Percentiles rank a stretch among this genome's conserved stretches.
Conservation (phyloP, 306 rosid genomes). For the Carpinus viminea region DNA sequence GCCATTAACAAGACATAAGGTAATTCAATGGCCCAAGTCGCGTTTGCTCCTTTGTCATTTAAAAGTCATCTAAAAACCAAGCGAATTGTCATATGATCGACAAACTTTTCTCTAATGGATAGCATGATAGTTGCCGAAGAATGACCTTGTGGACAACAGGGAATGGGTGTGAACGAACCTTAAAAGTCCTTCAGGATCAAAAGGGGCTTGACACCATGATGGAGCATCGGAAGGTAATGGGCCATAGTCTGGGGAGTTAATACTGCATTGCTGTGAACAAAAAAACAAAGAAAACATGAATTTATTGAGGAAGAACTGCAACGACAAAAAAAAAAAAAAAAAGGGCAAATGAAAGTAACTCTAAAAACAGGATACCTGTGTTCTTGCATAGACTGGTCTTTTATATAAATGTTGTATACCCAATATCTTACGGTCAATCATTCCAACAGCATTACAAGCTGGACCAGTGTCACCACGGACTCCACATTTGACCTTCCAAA, state of each 20-base stretch:
- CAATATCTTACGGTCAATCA: slow-evolving; percentile 79
- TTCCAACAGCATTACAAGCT: slow-evolving; percentile 84
- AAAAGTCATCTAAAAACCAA: background rate
- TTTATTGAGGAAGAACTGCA: background rate
- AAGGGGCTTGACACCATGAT: slow-evolving; percentile 98
- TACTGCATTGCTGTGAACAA: slow-evolving; percentile 74
- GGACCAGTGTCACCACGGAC: slow-evolving; percentile 77
- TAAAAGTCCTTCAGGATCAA: slow-evolving; percentile 95
- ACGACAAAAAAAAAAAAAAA: background rate
- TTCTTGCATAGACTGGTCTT: slow-evolving; percentile 72
- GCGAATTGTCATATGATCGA: background rate
- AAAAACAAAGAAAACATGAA: background rate
- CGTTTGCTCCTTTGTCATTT: background rate
- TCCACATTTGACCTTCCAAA: slow-evolving; percentile 84
- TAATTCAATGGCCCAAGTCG: background rate
- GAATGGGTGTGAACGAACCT: slow-evolving; percentile 46
- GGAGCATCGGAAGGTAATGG: slow-evolving; percentile 91
- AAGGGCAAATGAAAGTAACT: background rate
- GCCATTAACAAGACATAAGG: background rate
- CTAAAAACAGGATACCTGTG: slow-evolving; percentile 42
- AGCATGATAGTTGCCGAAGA: slow-evolving; percentile 6
- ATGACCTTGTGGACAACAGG: background rate
- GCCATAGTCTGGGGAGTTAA: slow-evolving; percentile 78
- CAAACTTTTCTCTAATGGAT: background rate
- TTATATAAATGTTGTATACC: slow-evolving; percentile 70